Conservation (phyloP, 805 yeast species). For the Wickerhamiella allomyrinae region DNA sequence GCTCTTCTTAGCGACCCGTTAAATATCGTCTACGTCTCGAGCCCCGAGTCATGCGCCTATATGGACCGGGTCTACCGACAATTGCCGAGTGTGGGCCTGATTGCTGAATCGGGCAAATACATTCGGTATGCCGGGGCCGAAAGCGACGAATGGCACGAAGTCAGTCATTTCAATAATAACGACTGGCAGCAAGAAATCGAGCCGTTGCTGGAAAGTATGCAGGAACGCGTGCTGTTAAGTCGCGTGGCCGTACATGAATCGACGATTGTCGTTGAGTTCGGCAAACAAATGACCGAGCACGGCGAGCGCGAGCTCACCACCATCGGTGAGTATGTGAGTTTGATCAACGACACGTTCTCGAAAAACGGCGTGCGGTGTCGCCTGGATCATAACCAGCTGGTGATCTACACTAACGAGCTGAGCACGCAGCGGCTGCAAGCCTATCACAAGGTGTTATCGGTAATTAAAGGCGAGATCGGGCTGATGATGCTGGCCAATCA, state of each 20-base stretch:
- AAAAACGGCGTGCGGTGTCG: slow-evolving; percentile 55
- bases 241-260: slow-evolving; percentile 61
- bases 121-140: slow-evolving; percentile 28
- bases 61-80: slow-evolving; percentile 56
- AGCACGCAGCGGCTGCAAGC: slow-evolving; percentile 32
- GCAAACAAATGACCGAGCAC: slow-evolving; percentile 33
- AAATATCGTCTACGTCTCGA: slow-evolving; percentile 59
- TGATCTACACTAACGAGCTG: slow-evolving; percentile 46
- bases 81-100: slow-evolving; percentile 56
- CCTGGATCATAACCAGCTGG: slow-evolving; percentile 50
- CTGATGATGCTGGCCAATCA: slow-evolving; percentile 19
- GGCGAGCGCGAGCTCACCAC: slow-evolving; percentile 52
- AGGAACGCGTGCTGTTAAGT: slow-evolving; percentile 71
- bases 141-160: slow-evolving; percentile 41
- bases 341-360: slow-evolving; percentile 61
- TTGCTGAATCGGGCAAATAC: slow-evolving; percentile 85
- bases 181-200: slow-evolving; percentile 48
- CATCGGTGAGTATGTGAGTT: slow-evolving; percentile 75
- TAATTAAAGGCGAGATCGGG: slow-evolving; percentile 12
- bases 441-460: slow-evolving; percentile 9
- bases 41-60: slow-evolving; percentile 48
- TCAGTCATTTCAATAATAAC: slow-evolving; percentile 31
- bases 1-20: slow-evolving; percentile 43
- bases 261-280: slow-evolving; percentile 62
- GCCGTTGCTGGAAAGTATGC: slow-evolving; percentile 41